Base-by-base conservation (phyloP, 441 rosid genomes). In the Bocquillonia castaneifolia region DNA sequence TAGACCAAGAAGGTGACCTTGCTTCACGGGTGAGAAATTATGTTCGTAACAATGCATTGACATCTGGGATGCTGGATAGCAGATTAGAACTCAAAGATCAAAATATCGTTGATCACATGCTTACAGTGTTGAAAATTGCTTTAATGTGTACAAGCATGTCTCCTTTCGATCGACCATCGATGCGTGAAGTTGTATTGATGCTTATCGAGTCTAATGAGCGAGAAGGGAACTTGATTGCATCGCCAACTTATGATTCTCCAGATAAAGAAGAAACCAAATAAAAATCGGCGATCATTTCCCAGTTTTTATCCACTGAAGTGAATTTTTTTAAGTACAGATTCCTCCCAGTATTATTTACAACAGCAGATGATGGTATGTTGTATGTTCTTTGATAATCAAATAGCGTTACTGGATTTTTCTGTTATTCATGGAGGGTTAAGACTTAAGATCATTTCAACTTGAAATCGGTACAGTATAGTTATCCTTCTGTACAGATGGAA, bases 1-100 rank as follows among this genome's bases (percentile, higher is more conserved):
- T 91, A 48, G 97, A 91, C 13, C 85, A 81, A 70, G 99, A 96
- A 45, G 97, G 99, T 5, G 99, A 91, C 77, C 96, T 94, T 22
- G 96, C 85, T 17, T 84, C 92, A 42, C 76, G 78, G 81, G 88
- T 82, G 39, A 87, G 84, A 81, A 78, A 86, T 70, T 86, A 84
- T 68, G 73, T 91, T 31, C 89, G 86, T 29, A 67, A 76, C 23
- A 80, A 85, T 74, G 85, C 93, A 3, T 73, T 85, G 77, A 78
- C 81, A 23, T 54, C 86, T 1, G 85, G 74, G 48, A 77, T 94
- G 47, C 81, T 94, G 1, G 99, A 94, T 74, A 75, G 76, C 63
- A 88, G 89, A 70, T 65, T 91, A 72, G 81, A 87, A 70, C 85
- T 86, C 42, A 83, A 85, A 22, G 92, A 90, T 75, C 81, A 71